These are phyloP conservation scores for Kazachstania psychrophila DNA, from an alignment of 805 yeast genomes.

Conservation along the genomic window DNA sequence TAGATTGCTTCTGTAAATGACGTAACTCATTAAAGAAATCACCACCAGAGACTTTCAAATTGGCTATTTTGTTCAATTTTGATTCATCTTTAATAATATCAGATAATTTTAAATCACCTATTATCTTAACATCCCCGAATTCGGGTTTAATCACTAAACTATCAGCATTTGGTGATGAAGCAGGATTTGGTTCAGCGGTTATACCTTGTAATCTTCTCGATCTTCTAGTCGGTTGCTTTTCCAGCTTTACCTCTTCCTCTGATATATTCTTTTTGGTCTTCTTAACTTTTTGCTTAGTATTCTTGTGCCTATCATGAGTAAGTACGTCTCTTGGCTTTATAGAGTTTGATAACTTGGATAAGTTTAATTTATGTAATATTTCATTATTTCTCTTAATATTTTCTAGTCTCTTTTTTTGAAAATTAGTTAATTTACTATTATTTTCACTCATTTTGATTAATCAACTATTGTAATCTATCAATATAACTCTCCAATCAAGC, in stretches of 20 bases:
- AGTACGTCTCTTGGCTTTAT: constrained; percentile 16
- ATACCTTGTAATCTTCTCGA: constrained; percentile 75
- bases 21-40: constrained; percentile 55
- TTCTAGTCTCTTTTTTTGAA: constrained; percentile 62
- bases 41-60: constrained; percentile 48
- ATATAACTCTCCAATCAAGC: neutral
- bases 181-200: constrained; percentile 31
- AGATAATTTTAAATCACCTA: constrained; percentile 54
- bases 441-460: constrained; percentile 2
- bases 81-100: constrained; percentile 45
- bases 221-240: constrained; percentile 52
- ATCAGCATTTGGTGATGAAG: neutral
- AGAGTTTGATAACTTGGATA: constrained; percentile 22
- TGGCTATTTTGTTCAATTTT: constrained; percentile 26
- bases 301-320: constrained; percentile 41
- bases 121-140: constrained; percentile 47
- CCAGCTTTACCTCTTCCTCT: constrained; percentile 12
- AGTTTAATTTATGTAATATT: constrained; percentile 59
- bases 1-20: constrained; percentile 29
- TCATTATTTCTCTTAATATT: constrained; percentile 80
- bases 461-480: neutral
- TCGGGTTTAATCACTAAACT: constrained; percentile 28
- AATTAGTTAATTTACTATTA: constrained; percentile 39
- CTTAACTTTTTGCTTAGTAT: constrained; percentile 11
- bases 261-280: constrained; percentile 4